These are phyloP conservation scores for Cercospora citrullina DNA, from an alignment of 2,329 filamentous ascomycete species.

Conservation along the genomic window DNA sequence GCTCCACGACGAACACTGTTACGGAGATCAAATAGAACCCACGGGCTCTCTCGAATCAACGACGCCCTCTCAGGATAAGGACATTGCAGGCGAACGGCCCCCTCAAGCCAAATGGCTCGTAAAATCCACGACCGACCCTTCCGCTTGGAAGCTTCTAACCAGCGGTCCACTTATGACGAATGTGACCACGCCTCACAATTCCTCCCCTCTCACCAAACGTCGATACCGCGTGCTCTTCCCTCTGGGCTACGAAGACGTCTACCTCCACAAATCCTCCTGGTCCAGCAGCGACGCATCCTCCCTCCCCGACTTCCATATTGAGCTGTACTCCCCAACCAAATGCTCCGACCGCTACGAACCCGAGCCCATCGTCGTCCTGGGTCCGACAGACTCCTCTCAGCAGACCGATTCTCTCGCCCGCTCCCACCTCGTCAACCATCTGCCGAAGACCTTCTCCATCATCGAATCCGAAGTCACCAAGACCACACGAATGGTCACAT, in stretches of 20 bases:
- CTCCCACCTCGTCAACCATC: slow-evolving; percentile 13
- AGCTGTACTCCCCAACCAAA: slow-evolving; percentile 15
- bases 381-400: slow-evolving; percentile 16
- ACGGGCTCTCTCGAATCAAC: background rate
- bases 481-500: slow-evolving; percentile 18
- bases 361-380: slow-evolving; percentile 27
- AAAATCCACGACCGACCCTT: slow-evolving; percentile 17
- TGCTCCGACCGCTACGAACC: slow-evolving; percentile 22
- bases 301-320: slow-evolving; percentile 25
- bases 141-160: slow-evolving; percentile 23
- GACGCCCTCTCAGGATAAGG: background rate
- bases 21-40: slow-evolving; percentile 15
- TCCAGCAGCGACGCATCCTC: slow-evolving; percentile 6
- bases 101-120: slow-evolving; percentile 24
- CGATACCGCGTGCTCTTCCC: slow-evolving; percentile 27
- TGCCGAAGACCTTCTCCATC: slow-evolving; percentile 17
- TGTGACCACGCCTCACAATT: slow-evolving; percentile 20
- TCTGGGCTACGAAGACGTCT: slow-evolving; percentile 29
- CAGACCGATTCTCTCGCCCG: slow-evolving; percentile 10
- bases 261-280: slow-evolving; percentile 27
- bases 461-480: slow-evolving; percentile 22
- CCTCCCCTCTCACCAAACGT: slow-evolving; percentile 21
- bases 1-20: slow-evolving; percentile 16
- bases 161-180: slow-evolving; percentile 26
- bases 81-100: slow-evolving; percentile 4